phyloP scores from a whole-genome alignment of 2,329 filamentous ascomycete species.

The Fusarium temperatum region DNA sequence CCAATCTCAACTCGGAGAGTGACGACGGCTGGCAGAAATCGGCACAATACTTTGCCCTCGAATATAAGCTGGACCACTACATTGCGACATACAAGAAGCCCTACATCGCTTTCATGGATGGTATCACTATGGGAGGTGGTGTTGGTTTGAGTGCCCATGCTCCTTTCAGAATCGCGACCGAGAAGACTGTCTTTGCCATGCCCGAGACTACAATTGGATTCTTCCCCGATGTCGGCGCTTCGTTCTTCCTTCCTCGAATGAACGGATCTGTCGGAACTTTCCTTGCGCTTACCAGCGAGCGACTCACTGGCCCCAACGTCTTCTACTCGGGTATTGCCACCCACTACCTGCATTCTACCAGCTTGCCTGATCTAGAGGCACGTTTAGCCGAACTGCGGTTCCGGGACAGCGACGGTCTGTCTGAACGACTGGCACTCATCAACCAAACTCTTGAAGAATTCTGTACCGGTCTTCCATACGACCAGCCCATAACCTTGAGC shows the following conservation, averaged over 20 bases:
- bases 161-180: slow-evolving; percentile 94
- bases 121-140: slow-evolving; percentile 97
- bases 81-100: slow-evolving; percentile 95
- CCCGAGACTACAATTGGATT: slow-evolving; percentile 98
- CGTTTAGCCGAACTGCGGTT: slow-evolving; percentile 91
- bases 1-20: slow-evolving; percentile 74
- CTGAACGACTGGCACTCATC: slow-evolving; percentile 75
- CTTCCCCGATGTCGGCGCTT: slow-evolving; percentile 97
- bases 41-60: slow-evolving; percentile 86
- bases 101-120: slow-evolving; percentile 95
- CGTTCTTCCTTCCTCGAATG: slow-evolving; percentile 93
- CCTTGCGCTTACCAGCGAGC: slow-evolving; percentile 89
- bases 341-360: slow-evolving; percentile 93
- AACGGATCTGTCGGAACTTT: slow-evolving; percentile 90
- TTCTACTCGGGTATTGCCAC: slow-evolving; percentile 94
- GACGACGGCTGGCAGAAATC: slow-evolving; percentile 77
- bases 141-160: slow-evolving; percentile 95
- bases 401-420: slow-evolving; percentile 74
- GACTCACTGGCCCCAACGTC: slow-evolving; percentile 81
- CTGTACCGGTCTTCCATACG: slow-evolving; percentile 82
- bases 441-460: slow-evolving; percentile 93
- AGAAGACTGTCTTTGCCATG: slow-evolving; percentile 97
- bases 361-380: slow-evolving; percentile 80
- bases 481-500: slow-evolving; percentile 72
- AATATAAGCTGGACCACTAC: slow-evolving; percentile 95